Base-by-base conservation (phyloP, 768 basidiomycete genomes). In the Tylopilus subfusipes region DNA sequence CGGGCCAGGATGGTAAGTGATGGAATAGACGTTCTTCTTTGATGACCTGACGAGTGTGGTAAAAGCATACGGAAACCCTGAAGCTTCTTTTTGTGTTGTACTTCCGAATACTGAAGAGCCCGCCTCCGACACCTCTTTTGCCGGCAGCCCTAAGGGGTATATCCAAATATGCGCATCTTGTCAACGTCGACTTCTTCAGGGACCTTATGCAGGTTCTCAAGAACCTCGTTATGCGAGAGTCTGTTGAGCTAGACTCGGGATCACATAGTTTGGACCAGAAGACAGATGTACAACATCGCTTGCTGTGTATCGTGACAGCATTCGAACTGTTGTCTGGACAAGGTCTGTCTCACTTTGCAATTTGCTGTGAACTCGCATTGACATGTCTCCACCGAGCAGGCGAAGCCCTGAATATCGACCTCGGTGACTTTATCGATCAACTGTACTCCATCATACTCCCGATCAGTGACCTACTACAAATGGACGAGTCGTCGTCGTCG, bases 121-220 rank as follows among this genome's bases (percentile, higher is more conserved):
- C 90, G 12, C 77, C 75, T 22, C 84, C 87, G 30, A 89, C 89
- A 2, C 82, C 85, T 18, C 79, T 98, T 10, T 79, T 98, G 14
- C 86, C 93, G 21, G 82, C 89, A 30, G 95, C 94, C 40, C 78
- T 99, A 58, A 86, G 88, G 64, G 97, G 97, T 57, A 89, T 98
- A 63, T 85, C 94, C 3, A 86, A 84, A 73, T 98, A 92, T 66
- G 88, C 96, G 1, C 97, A 98, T 68, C 82, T 98, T 54, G 93
- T 99, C 70, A 99, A 97, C 72, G 82, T 98, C 62, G 95, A 99
- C 70, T 98, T 99, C 75, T 99, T 98, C 83, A 86, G 88, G 65
- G 97, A 99, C 73, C 78, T 99, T 44, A 81, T 99, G 76, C 78
- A 82, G 50, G 91, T 94, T 6, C 77, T 99, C 31, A 90, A 90